Percentiles rank a stretch among this genome's conserved stretches.
These are phyloP conservation scores for Sporormia fimetaria DNA, from an alignment of 495 filamentous ascomycete genomes.

Conservation along the genomic window DNA sequence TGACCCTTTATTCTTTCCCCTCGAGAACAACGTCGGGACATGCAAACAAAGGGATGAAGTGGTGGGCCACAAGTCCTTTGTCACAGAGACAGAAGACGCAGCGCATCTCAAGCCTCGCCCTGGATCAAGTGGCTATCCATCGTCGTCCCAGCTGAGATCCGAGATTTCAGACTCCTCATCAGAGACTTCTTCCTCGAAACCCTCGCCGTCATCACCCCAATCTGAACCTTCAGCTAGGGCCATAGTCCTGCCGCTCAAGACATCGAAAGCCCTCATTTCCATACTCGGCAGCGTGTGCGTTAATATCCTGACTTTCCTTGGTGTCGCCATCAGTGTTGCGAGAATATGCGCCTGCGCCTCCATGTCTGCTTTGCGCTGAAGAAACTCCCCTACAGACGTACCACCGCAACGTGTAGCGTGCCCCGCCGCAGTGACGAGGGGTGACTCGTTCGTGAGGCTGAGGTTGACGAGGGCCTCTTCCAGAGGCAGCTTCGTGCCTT, in stretches of 20 bases:
- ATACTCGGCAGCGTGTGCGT: conserved; percentile 7
- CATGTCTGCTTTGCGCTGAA: conserved; percentile 5
- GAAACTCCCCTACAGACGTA: too few species aligned
- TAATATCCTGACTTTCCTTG: conserved; percentile 9
- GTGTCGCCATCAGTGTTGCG: conserved; percentile 5
- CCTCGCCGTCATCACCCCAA: conserved; percentile 12
- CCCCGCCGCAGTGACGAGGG: not conserved
- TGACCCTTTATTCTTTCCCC: too few species aligned
- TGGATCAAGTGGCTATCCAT: too few species aligned
- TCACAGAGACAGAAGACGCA: too few species aligned
- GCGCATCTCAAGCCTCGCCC: too few species aligned
- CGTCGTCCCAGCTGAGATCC: too few species aligned
- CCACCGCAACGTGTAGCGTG: not conserved
- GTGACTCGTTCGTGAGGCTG: not conserved
- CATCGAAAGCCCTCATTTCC: conserved; percentile 12
- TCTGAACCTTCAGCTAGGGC: conserved; percentile 3
- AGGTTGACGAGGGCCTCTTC: conserved; percentile 5
- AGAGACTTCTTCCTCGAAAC: conserved; percentile 8
- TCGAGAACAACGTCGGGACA: too few species aligned
- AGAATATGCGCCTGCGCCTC: conserved; percentile 3
- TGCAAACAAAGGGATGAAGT: too few species aligned
- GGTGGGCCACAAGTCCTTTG: too few species aligned
- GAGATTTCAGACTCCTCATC: conserved; percentile 3
- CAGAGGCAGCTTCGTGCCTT: conserved; percentile 4
- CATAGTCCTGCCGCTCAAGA: conserved; percentile 8